These are phyloP conservation scores for Starmerella tilneyi DNA, from an alignment of 805 yeast species.

Conservation along the genomic window DNA sequence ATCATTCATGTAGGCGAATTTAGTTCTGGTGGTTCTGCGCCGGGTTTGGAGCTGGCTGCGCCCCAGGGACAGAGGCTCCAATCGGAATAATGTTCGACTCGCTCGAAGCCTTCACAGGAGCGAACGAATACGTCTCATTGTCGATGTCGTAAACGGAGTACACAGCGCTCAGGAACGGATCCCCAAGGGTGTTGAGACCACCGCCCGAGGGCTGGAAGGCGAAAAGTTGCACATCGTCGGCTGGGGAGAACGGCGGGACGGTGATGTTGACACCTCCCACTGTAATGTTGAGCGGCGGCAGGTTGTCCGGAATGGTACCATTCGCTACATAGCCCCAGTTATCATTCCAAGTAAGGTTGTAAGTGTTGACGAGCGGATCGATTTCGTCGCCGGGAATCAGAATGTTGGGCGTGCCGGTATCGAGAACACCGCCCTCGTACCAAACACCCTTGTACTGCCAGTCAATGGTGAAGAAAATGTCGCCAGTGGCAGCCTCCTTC, in stretches of 20 bases:
- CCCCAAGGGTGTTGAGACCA: slow-evolving; percentile 33
- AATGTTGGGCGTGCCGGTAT: slow-evolving; percentile 45
- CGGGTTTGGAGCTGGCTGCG: slow-evolving; percentile 13
- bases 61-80: slow-evolving; percentile 6
- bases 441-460: slow-evolving; percentile 3
- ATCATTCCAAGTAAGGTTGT: slow-evolving; percentile 5
- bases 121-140: slow-evolving; percentile 46
- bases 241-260: slow-evolving; percentile 23
- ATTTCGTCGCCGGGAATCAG: slow-evolving; percentile 33
- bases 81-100: slow-evolving; percentile 2
- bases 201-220: background rate
- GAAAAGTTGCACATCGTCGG: slow-evolving; percentile 1
- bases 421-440: slow-evolving; percentile 30
- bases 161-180: slow-evolving; percentile 47
- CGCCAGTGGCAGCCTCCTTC: too few relatives aligned
- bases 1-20: too few relatives aligned
- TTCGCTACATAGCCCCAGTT: background rate
- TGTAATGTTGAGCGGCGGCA: slow-evolving; percentile 8
- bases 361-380: slow-evolving; percentile 5
- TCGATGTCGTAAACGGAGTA: slow-evolving; percentile 61
- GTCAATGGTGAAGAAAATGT: slow-evolving; percentile 2
- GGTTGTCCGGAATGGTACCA: background rate
- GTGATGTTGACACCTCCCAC: slow-evolving; percentile 19
- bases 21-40: too few relatives aligned
- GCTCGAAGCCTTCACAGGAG: slow-evolving; percentile 27